A percentile compares a stretch with the other conserved stretches of the same genome.
Evolutionary conservation across 352 stramenopile species (phyloP).

Genomic region (Globisporangium cederbergense): DNA sequence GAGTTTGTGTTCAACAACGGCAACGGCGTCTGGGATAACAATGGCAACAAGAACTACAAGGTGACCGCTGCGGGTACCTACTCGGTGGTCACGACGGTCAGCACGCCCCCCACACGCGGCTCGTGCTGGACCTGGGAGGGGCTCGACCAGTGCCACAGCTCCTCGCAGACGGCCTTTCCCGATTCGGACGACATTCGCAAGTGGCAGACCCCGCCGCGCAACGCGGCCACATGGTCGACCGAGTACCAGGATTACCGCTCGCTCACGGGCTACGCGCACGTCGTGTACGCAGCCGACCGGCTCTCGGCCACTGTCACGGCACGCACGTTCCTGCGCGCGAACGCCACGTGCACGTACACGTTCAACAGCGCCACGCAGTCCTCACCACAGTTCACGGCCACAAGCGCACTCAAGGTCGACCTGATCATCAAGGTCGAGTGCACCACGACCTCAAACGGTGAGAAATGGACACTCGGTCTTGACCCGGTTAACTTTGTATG

Average conservation of each 20-base stretch:
- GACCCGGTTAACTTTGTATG: constrained; percentile 69
- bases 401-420: constrained; percentile 22
- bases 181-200: constrained; percentile 28
- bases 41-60: constrained; percentile 40
- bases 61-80: constrained; percentile 29
- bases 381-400: constrained; percentile 20
- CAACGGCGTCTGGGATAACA: constrained; percentile 41
- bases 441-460: constrained; percentile 9
- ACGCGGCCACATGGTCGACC: constrained; percentile 23
- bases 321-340: constrained; percentile 31
- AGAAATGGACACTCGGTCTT: constrained; percentile 34
- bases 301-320: constrained; percentile 37
- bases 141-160: constrained; percentile 20
- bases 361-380: constrained; percentile 31
- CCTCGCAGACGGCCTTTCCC: constrained; percentile 16
- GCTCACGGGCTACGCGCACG: constrained; percentile 39
- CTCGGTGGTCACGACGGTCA: constrained; percentile 26
- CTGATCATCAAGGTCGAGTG: constrained; percentile 36
- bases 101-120: constrained; percentile 17
- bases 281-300: constrained; percentile 32
- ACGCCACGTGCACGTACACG: constrained; percentile 28
- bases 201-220: constrained; percentile 44
- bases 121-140: constrained; percentile 33
- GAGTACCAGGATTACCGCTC: constrained; percentile 47
- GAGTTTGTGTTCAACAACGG: constrained; percentile 47